Evolutionary conservation across 2,329 filamentous ascomycete species (phyloP).

Genomic region (Beauveria sp.): DNA sequence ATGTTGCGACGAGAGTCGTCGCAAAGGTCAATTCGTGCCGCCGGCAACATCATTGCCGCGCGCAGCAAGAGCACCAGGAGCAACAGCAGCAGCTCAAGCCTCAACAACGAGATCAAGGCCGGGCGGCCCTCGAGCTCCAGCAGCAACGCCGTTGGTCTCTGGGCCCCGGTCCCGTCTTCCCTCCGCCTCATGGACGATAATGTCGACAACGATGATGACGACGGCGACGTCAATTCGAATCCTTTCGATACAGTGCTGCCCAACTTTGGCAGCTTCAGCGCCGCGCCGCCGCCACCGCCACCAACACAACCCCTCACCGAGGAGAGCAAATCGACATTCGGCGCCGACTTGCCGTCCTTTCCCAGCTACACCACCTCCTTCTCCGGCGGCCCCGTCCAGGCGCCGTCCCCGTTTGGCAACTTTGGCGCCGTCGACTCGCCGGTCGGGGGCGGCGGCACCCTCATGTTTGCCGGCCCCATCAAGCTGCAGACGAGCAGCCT

Average conservation of each 20-base stretch:
- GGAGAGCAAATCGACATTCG: background rate
- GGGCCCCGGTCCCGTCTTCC: constrained; percentile 10
- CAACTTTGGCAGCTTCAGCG: constrained; percentile 8
- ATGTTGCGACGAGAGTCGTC: constrained; percentile 23
- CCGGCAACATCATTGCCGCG: constrained; percentile 5
- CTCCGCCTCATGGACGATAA: constrained; percentile 10
- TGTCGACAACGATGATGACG: background rate
- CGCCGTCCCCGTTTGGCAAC: background rate
- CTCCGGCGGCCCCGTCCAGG: constrained; percentile 1
- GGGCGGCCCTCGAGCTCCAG: constrained; percentile 1
- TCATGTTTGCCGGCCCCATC: constrained; percentile 28
- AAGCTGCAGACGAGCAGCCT: constrained; percentile 26
- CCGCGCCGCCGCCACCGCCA: background rate
- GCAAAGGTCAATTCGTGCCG: constrained; percentile 8
- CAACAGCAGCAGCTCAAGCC: constrained; percentile 17
- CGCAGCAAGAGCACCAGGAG: constrained; percentile 11
- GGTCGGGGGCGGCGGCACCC: constrained; percentile 2
- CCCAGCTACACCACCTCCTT: constrained; percentile 1
- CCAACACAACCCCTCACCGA: background rate
- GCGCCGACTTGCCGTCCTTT: background rate
- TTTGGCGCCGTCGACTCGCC: background rate
- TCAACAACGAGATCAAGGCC: constrained; percentile 3
- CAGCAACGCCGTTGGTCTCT: constrained; percentile 15
- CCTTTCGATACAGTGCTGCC: constrained; percentile 3
- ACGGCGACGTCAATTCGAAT: background rate